Evolutionary conservation across 768 basidiomycete species (phyloP), one percentile per base, ranked within the genome.

Genomic region (Mycena vitilis): DNA sequence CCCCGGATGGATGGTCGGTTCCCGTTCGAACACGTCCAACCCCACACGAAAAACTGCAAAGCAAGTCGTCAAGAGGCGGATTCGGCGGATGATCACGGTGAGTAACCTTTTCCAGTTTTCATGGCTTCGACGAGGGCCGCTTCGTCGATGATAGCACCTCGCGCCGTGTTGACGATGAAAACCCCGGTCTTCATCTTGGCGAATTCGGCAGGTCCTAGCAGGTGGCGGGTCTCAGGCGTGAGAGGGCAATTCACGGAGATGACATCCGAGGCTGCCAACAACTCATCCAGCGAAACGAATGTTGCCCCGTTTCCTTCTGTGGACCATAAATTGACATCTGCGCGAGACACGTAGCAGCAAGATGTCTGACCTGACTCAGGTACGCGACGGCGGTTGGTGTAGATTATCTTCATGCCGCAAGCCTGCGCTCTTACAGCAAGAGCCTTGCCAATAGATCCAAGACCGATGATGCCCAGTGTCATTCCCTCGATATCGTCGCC

Each of bases 81-180:
- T n/a, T 2, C 10, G 11, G 30, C 22, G 34, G 13, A 53, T 16
- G 10, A 18, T 38, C 11, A 40, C 16, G 54, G 40, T 22, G 30
- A 72, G 40, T 22, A 34, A 72, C 73, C 73, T 72, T 74, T 74
- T 20, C 78, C 76, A n/a, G 77, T 66, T 52, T 76, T 71, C 47
- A 87, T 73, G 3, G 78, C 79, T 0, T 83, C 70, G 6, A 86
- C 69, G 37, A 88, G 72, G 0, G 82, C 87, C 0, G 70, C 68
- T 62, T 86, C 86, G 62, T 87, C 81, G 4, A 88, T 80, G 22
- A 88, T 69, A 0, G 84, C 82, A 0, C 87, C 87, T 34, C 87
- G 73, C 7, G 82, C 81, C 0, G 86, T 86, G 72, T 88, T 88
- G 71, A 88, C 78, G 60, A 87, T 78, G 69, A 85, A 77, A 4